These are phyloP conservation scores for Candolleomyces efflorescens DNA, from an alignment of 768 basidiomycete genomes.

Conservation along the genomic window DNA sequence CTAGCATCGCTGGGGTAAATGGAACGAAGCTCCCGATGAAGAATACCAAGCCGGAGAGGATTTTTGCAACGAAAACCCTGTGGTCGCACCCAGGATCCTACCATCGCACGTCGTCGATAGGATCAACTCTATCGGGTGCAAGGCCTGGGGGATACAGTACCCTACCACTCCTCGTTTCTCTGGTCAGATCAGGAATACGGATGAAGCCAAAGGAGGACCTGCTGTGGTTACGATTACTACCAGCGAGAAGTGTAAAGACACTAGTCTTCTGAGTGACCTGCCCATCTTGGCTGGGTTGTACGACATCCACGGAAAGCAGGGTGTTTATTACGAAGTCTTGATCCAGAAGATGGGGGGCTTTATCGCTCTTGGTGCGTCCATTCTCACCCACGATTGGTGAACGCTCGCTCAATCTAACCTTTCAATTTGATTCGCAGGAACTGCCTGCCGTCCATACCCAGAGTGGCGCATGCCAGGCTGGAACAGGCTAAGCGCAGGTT, in stretches of 20 bases:
- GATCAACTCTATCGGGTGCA: constrained; percentile 42
- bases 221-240: constrained; percentile 41
- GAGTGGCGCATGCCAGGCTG: constrained; percentile 65
- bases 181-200: constrained; percentile 34
- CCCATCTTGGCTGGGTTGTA: constrained; percentile 61
- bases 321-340: constrained; percentile 63
- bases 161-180: constrained; percentile 39
- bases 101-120: constrained; percentile 50
- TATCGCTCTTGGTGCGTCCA: constrained; percentile 54
- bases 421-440: constrained; percentile 34
- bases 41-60: constrained; percentile 48
- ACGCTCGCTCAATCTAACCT: too few species aligned
- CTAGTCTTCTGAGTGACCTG: constrained; percentile 54
- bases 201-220: constrained; percentile 26
- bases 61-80: constrained; percentile 43
- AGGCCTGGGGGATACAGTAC: constrained; percentile 49
- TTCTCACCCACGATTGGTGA: too few species aligned
- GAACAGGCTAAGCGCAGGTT: constrained; percentile 61
- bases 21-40: constrained; percentile 51
- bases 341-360: constrained; percentile 55
- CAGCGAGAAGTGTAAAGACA: constrained; percentile 36
- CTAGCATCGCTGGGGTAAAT: constrained; percentile 44
- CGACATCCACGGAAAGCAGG: constrained; percentile 46
- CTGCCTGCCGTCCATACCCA: constrained; percentile 62
- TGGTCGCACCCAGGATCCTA: constrained; percentile 40